These are phyloP conservation scores for Canavalia gladiata DNA, from an alignment of 306 rosid species.

Conservation along the genomic window DNA sequence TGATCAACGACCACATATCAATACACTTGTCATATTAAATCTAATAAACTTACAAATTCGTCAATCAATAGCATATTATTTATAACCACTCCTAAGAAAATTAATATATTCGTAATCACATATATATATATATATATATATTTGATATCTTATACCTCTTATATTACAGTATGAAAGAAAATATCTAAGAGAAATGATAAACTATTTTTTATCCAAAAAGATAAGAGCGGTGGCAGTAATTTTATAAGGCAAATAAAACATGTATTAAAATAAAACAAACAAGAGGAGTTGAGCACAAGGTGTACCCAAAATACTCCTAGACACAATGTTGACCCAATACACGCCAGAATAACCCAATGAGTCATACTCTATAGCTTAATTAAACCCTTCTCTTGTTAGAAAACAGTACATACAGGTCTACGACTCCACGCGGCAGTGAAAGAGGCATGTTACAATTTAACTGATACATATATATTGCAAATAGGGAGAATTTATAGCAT, in stretches of 20 bases:
- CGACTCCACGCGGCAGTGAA: no score
- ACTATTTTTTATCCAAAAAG: neutral
- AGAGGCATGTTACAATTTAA: no score
- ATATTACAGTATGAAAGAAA: neutral
- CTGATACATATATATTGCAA: no score
- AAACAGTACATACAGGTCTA: no score
- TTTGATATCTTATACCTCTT: neutral
- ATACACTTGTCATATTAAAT: slow-evolving; percentile 2
- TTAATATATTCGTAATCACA: neutral
- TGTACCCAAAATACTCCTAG: no score
- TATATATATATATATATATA: neutral
- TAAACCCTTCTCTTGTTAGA: no score
- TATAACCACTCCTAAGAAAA: neutral
- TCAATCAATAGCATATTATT: neutral
- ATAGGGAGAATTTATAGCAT: no score
- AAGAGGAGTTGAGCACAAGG: no score
- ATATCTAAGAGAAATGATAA: neutral
- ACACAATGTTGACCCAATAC: no score
- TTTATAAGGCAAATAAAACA: neutral
- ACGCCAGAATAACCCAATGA: no score
- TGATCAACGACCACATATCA: neutral
- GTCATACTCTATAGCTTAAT: no score
- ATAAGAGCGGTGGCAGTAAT: neutral
- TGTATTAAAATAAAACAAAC: no score
- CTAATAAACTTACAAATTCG: neutral